Percentiles rank a stretch among this genome's conserved stretches.
Evolutionary conservation across 495 filamentous ascomycete species (phyloP).

Genomic region (Penicillium diatomitis): DNA sequence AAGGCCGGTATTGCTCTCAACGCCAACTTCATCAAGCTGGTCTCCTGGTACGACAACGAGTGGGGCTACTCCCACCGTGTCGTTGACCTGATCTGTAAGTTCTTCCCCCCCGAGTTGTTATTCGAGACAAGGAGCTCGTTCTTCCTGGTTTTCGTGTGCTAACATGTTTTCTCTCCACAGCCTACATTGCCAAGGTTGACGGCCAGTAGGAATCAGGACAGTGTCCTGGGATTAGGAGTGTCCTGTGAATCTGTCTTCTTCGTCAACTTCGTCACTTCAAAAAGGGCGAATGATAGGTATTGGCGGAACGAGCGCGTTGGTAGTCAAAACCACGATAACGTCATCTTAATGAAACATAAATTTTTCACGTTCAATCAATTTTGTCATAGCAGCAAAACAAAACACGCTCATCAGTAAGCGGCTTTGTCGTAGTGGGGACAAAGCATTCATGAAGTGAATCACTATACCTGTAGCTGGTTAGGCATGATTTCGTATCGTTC

Average conservation of each 20-base stretch:
- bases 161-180: conserved; percentile 17
- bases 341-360: conserved; percentile 25
- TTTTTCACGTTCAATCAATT: conserved; percentile 11
- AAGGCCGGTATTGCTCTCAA: conserved; percentile 99
- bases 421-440: too few relatives aligned
- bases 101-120: neutral
- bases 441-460: too few relatives aligned
- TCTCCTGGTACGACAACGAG: conserved; percentile 97
- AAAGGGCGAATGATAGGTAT: neutral
- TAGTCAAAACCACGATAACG: conserved; percentile 21
- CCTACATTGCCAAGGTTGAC: conserved; percentile 88
- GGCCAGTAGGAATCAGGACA: conserved; percentile 38
- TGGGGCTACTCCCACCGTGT: conserved; percentile 99
- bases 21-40: conserved; percentile 96
- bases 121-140: too few relatives aligned
- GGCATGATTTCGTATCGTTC: too few relatives aligned
- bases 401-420: too few relatives aligned
- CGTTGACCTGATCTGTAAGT: conserved; percentile 73
- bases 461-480: too few relatives aligned
- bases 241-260: conserved; percentile 21
- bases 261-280: conserved; percentile 2
- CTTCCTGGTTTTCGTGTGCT: neutral
- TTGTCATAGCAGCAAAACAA: neutral
- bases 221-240: conserved; percentile 25
- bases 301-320: conserved; percentile 1